A percentile compares a stretch with the other conserved stretches of the same genome.
Evolutionary conservation across 345 rosid genomes (phyloP).

Genomic region (Eucalyptus caleyi): DNA sequence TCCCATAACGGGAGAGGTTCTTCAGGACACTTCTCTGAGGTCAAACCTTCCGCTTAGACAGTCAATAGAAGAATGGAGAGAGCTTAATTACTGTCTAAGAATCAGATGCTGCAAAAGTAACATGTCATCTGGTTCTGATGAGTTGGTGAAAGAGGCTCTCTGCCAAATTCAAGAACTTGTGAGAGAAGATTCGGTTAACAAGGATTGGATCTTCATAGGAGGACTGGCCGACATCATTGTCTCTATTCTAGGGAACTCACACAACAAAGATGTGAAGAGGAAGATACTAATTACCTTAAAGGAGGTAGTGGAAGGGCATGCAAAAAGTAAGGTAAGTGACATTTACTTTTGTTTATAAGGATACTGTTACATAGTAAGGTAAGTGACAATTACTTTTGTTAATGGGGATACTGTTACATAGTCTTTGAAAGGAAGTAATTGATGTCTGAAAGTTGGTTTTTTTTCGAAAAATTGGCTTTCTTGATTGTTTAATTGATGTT

Average conservation of each 20-base stretch:
- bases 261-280: slow-evolving; percentile 34
- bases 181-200: slow-evolving; percentile 48
- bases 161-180: slow-evolving; percentile 45
- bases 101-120: slow-evolving; percentile 39
- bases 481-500: background rate
- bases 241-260: slow-evolving; percentile 33
- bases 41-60: slow-evolving; percentile 45
- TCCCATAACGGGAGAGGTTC: slow-evolving; percentile 46
- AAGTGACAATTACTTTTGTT: too few relatives aligned
- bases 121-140: slow-evolving; percentile 29
- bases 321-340: slow-evolving; percentile 41
- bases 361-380: background rate
- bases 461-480: background rate
- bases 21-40: slow-evolving; percentile 45
- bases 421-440: background rate
- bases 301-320: slow-evolving; percentile 40
- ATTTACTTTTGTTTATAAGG: background rate
- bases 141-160: slow-evolving; percentile 26
- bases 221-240: slow-evolving; percentile 38
- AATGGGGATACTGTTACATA: background rate
- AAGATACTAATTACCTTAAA: slow-evolving; percentile 40
- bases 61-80: slow-evolving; percentile 71
- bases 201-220: slow-evolving; percentile 53
- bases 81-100: slow-evolving; percentile 51
- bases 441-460: background rate